Evolutionary conservation across 768 basidiomycete species (phyloP).

Genomic region (Suillus occidentalis): DNA sequence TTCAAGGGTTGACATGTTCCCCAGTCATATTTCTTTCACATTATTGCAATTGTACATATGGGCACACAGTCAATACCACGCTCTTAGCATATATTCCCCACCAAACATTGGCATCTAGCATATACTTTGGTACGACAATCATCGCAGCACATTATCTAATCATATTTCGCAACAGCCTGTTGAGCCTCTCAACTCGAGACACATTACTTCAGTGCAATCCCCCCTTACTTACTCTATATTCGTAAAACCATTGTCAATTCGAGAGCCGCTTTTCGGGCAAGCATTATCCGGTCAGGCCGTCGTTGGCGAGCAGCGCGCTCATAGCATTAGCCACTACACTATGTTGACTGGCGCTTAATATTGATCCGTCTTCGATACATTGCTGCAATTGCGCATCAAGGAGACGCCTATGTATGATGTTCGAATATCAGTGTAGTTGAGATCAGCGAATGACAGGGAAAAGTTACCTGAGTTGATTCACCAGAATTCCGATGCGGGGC

Average conservation of each 20-base stretch:
- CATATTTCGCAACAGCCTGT: neutral
- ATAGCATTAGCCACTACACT: slow-evolving; percentile 54
- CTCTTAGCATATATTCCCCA: neutral
- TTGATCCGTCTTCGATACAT: slow-evolving; percentile 62
- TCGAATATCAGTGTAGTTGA: neutral
- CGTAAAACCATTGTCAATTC: neutral
- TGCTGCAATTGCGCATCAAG: slow-evolving; percentile 66
- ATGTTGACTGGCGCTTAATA: slow-evolving; percentile 45
- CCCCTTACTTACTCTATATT: neutral
- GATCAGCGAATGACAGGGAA: neutral
- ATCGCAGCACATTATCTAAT: neutral
- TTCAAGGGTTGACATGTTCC: neutral
- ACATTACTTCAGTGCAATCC: neutral
- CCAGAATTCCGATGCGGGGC: slow-evolving; percentile 89
- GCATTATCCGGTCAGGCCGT: slow-evolving; percentile 28
- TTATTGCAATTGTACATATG: neutral
- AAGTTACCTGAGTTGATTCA: slow-evolving; percentile 78
- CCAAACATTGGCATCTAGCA: neutral
- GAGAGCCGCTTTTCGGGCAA: neutral
- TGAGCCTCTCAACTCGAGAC: neutral
- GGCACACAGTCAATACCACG: neutral
- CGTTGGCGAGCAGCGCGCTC: slow-evolving; percentile 37
- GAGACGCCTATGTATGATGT: slow-evolving; percentile 47
- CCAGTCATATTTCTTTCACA: neutral
- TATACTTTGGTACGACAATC: neutral